Conservation (phyloP, 495 filamentous ascomycete species). For the Neurospora terricola region DNA sequence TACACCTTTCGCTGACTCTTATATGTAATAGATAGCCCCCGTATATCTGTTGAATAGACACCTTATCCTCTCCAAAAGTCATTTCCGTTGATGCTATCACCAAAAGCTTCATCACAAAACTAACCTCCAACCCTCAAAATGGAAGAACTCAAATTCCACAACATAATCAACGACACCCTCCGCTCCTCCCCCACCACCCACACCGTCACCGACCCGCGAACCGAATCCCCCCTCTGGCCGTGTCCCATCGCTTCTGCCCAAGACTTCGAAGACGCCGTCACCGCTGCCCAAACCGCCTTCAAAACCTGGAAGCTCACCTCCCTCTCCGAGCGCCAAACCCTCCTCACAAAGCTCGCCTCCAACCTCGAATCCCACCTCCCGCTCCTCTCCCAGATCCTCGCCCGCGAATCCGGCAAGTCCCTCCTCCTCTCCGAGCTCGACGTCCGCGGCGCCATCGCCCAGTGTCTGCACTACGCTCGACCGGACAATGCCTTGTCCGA, state of each 20-base stretch:
- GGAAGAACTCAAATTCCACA: slow-evolving; percentile 22
- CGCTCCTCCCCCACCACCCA: slow-evolving; percentile 25
- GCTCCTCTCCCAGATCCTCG: slow-evolving; percentile 27
- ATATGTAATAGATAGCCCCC: neutral
- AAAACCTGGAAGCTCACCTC: slow-evolving; percentile 32
- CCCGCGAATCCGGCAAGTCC: slow-evolving; percentile 1
- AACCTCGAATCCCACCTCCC: slow-evolving; percentile 23
- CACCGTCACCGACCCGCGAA: slow-evolving; percentile 36
- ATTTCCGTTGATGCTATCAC: neutral
- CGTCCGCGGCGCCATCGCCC: slow-evolving; percentile 15
- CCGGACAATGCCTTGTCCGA: neutral
- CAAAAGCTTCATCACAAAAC: neutral
- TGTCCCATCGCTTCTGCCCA: slow-evolving; percentile 30
- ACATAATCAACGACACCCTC: slow-evolving; percentile 36
- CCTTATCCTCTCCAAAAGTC: neutral
- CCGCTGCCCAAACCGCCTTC: slow-evolving; percentile 35
- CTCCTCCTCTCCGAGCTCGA: slow-evolving; percentile 12
- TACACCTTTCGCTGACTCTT: neutral
- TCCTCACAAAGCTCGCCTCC: slow-evolving; percentile 42
- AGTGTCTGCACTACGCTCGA: slow-evolving; percentile 7
- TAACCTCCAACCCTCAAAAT: neutral
- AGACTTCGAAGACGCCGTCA: slow-evolving; percentile 44
- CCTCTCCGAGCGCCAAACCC: slow-evolving; percentile 42
- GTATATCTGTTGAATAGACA: neutral
- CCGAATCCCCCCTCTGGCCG: slow-evolving; percentile 37